Evolutionary conservation across 352 stramenopile genomes (phyloP).

Genomic region (Pythium angustatum): DNA sequence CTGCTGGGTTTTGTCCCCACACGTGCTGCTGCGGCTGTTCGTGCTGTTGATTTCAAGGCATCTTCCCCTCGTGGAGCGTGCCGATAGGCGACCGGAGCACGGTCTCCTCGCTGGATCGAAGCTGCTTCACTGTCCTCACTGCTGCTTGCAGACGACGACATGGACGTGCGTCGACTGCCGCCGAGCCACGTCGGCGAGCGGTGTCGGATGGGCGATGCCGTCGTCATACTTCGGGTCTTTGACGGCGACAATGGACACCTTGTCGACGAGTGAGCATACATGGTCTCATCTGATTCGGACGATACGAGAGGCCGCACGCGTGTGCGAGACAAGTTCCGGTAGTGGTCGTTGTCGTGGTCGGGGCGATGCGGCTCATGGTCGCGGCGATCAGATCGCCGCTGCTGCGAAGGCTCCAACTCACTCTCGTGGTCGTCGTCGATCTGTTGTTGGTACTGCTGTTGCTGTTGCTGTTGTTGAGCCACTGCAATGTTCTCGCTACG

Average conservation of each 20-base stretch:
- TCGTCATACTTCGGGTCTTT: conserved; percentile 42
- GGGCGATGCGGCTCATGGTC: conserved; percentile 10
- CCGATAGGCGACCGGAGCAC: neutral
- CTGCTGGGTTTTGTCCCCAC: no score
- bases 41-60: neutral
- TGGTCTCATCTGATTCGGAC: conserved; percentile 10
- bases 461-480: conserved; percentile 25
- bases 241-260: conserved; percentile 34
- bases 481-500: conserved; percentile 51
- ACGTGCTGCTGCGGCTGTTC: neutral
- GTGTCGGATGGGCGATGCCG: conserved; percentile 42
- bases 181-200: neutral
- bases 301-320: conserved; percentile 14
- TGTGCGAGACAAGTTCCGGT: neutral
- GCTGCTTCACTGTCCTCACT: conserved; percentile 5
- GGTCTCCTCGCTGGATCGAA: neutral
- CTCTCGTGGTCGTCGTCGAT: neutral
- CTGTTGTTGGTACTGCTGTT: neutral
- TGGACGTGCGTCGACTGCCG: conserved; percentile 14
- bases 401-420: neutral
- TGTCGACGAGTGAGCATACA: conserved; percentile 34
- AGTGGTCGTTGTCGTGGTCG: neutral
- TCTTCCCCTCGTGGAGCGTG: neutral
- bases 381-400: neutral
- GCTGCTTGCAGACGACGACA: conserved; percentile 23